Evolutionary conservation across 139 green algal species (phyloP).

Genomic region (Chlamydomonas asymmetrica): DNA sequence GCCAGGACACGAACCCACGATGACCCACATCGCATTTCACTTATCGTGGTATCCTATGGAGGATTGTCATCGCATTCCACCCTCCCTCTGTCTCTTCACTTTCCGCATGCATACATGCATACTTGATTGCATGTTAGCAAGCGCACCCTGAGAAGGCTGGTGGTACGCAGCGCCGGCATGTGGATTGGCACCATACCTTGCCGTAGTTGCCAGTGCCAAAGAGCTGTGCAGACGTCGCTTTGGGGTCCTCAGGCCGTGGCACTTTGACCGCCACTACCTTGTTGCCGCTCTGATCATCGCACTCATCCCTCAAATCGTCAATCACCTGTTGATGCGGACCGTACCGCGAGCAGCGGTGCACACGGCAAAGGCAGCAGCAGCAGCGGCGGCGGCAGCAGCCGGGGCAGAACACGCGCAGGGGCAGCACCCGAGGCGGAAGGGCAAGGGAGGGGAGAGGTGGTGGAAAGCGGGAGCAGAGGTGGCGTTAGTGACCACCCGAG

Average conservation of each 20-base stretch:
- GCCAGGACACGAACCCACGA: background rate
- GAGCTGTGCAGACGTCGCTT: background rate
- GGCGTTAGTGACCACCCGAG: no score
- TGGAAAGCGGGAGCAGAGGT: no score
- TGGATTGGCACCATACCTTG: background rate
- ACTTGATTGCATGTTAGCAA: background rate
- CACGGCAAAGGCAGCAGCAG: background rate
- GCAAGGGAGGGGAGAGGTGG: background rate
- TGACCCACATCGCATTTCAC: background rate
- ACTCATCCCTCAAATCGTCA: conserved; percentile 38
- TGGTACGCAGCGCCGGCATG: no score
- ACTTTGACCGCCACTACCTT: conserved; percentile 20
- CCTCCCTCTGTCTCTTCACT: background rate
- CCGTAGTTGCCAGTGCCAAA: conserved; percentile 32
- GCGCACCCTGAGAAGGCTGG: no score
- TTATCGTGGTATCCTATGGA: background rate
- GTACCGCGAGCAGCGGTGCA: background rate
- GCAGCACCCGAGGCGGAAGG: background rate
- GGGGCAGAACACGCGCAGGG: background rate
- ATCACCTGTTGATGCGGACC: conserved; percentile 9
- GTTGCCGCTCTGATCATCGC: background rate
- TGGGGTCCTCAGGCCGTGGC: conserved; percentile 14
- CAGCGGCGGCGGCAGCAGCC: background rate
- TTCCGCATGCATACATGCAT: background rate
- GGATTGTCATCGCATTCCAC: background rate